Base-by-base conservation (phyloP, 768 basidiomycete species). In the Phylloporus sp. region DNA sequence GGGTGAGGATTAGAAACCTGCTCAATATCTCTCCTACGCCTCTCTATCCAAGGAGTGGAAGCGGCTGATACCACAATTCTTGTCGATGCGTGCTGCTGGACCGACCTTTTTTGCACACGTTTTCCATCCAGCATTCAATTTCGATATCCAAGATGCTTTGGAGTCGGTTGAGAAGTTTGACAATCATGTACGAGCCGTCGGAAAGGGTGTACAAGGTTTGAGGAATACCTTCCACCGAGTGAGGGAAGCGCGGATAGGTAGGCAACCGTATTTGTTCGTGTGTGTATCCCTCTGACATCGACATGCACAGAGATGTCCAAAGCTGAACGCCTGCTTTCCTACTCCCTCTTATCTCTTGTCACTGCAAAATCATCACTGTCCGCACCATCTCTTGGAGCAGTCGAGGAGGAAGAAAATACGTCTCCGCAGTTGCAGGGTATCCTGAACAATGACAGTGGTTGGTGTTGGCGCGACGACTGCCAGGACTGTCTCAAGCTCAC, bases 391-490 rank as follows among this genome's bases (percentile, higher is more conserved):
- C 61, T 72, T 21, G 78, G 74, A 6, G 68, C 73, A 2, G 72
- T 71, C 1, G 74, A 77, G 33, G 77, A 81, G 28, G 77, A 80
- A 40, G 64, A 66, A 42, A 65, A 67, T 13, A 52, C 65, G 4
- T 59, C 58, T 18, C 55, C 63, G 29, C 73, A 73, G 44, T 61
- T 62, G n/a, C 79, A 74, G 47, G 84, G 85, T 0, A 58, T 84
- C 40, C 56, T 81, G 44, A 91, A 90, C 52, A 70, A 72, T 9
- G 78, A 86, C 21, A 84, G 86, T 1, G 89, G 86, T 4, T 88
- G 90, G 86, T 90, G 89, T 62, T 94, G 90, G 89, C 74, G 81
- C 21, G 87, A 92, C 43, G 74, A 73, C 3, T 91, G 90, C 60
- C 65, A 75, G 61, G 89, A 82, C 29, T 92, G 90, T 60, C 66